A percentile compares a stretch with the other conserved stretches of the same genome.
Conservation (phyloP, 352 stramenopile genomes). For the Globisporangium cederbergense region DNA sequence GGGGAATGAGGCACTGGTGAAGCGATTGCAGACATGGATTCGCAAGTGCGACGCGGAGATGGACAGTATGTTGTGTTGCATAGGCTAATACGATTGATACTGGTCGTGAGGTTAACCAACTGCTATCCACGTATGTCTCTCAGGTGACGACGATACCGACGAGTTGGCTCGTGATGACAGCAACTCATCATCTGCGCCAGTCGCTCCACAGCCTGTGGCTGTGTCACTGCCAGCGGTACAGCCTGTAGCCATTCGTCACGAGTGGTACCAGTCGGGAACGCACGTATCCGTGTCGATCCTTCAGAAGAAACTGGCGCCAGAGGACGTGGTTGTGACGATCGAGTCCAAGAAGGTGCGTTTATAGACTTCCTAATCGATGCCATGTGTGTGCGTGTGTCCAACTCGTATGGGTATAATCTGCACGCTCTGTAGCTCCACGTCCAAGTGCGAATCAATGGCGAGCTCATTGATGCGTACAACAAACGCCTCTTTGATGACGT, state of each 20-base stretch:
- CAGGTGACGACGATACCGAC: slow-evolving; percentile 7
- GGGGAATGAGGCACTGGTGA: slow-evolving; percentile 31
- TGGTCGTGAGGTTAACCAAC: neutral
- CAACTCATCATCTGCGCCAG: neutral
- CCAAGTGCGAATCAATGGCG: slow-evolving; percentile 41
- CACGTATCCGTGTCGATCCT: slow-evolving; percentile 83
- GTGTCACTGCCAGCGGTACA: neutral
- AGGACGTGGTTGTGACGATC: slow-evolving; percentile 62
- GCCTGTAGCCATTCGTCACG: slow-evolving; percentile 31
- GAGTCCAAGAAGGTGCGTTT: slow-evolving; percentile 38
- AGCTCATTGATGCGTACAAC: slow-evolving; percentile 57
- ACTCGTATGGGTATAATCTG: neutral
- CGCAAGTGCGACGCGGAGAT: slow-evolving; percentile 86
- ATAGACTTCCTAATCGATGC: no score
- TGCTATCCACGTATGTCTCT: neutral
- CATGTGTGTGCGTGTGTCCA: neutral
- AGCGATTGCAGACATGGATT: slow-evolving; percentile 81
- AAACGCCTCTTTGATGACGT: slow-evolving; percentile 75
- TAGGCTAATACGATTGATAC: neutral
- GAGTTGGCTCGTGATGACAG: slow-evolving; percentile 10
- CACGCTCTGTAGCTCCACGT: slow-evolving; percentile 32
- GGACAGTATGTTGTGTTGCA: slow-evolving; percentile 39
- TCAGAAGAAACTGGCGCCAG: slow-evolving; percentile 70
- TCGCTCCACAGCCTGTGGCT: neutral
- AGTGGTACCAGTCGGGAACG: slow-evolving; percentile 85